These are phyloP conservation scores for Dactylellina sp. DNA, from an alignment of 2,329 filamentous ascomycete genomes.

Conservation along the genomic window DNA sequence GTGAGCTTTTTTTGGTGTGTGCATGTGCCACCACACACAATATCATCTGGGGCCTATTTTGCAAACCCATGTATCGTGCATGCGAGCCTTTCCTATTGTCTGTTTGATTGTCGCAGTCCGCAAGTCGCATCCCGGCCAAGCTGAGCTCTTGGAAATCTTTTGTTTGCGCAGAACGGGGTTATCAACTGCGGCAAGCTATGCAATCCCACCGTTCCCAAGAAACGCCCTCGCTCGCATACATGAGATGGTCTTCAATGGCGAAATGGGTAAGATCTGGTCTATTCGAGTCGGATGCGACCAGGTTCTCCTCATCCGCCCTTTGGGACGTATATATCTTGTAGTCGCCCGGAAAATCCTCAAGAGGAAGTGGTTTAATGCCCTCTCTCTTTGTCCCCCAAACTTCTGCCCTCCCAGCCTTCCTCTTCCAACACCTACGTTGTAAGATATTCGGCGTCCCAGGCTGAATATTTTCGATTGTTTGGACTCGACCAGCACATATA, in stretches of 20 bases:
- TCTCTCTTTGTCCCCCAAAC: slow-evolving; percentile 13
- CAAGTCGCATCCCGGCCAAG: slow-evolving; percentile 34
- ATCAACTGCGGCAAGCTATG: slow-evolving; percentile 8
- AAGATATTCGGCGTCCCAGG: slow-evolving; percentile 10
- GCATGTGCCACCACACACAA: slow-evolving; percentile 40
- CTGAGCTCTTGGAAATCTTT: slow-evolving; percentile 35
- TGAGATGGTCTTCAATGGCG: not conserved
- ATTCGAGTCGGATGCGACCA: slow-evolving; percentile 14
- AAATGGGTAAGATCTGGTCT: slow-evolving; percentile 44
- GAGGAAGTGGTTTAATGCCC: not conserved
- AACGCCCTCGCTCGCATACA: not conserved
- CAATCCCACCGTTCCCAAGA: not conserved
- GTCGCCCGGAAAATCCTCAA: slow-evolving; percentile 18
- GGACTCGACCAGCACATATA: not conserved
- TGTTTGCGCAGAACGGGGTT: slow-evolving; percentile 1
- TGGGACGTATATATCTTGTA: slow-evolving; percentile 25
- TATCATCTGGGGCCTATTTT: not conserved
- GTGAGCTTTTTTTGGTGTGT: slow-evolving; percentile 50
- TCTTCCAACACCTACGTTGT: slow-evolving; percentile 36
- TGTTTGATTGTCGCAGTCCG: slow-evolving; percentile 24
- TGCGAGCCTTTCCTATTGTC: slow-evolving; percentile 10
- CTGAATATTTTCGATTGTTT: not conserved
- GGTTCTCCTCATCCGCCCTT: slow-evolving; percentile 3
- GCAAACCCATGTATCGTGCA: slow-evolving; percentile 14
- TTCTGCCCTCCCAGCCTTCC: slow-evolving; percentile 22